Evolutionary conservation across 805 yeast species (phyloP), one percentile per base, ranked within the genome.

Genomic region (Metschnikowia borealis): DNA sequence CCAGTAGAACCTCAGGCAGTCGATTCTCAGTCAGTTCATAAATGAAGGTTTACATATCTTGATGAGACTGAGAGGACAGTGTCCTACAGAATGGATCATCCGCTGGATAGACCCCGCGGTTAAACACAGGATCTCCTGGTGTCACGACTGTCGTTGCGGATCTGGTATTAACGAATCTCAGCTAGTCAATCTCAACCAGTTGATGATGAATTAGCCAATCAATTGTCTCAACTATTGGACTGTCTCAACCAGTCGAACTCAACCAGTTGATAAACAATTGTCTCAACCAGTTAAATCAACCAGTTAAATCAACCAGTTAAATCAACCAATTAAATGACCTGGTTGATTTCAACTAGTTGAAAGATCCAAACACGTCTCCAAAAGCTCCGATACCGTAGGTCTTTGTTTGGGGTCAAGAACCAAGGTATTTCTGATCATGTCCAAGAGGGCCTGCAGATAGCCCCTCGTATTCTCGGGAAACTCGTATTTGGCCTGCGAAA

Each of bases 371-470:
- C 84, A 80, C 41, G 59, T 66, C 11, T 78, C 73, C 47, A 86
- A 61, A 2, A 88, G 78, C 42, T 77, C 77, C 54, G 82, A 88
- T 20, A 85, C 75, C 0, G 75, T 54, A 0, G 96, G 96, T 53
- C 97, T 73, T 35, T 75, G 63, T 0, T 56, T 58, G 0, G 90
- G 81, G 48, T 87, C 84, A 10, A 84, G 74, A 6, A 74, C 76
- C 49, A 91, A 68, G 65, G 97, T 90, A 51, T 63, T 60, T 34
- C 64, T 59, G 10, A 91, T 82, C 40, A 90, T 55, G 1, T 72
- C 75, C 50, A 84, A 74, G 42, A 89, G 70, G 5, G 70, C 80
- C 0, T 72, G 72, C 1, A 85, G 76, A 64, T 85, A 89, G 0
- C 63, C 70, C 53, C 56, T 65, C 10, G 80, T 78, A 48, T 68